phyloP scores from a whole-genome alignment of 345 rosid species.

The Gossypium raimondii region DNA sequence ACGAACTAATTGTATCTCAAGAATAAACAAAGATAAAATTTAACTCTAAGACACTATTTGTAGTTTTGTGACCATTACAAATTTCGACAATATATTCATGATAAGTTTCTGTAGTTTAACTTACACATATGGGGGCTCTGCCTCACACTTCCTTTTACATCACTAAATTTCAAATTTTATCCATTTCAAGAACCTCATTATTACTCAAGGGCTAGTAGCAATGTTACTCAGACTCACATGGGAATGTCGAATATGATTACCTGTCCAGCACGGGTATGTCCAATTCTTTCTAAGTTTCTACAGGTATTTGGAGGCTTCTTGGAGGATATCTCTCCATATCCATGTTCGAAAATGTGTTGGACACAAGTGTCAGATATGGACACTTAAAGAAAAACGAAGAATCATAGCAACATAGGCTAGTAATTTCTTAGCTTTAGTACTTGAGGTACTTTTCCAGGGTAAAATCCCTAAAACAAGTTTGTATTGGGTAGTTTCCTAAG shows the following conservation, averaged over 20 bases:
- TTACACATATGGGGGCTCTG: neutral
- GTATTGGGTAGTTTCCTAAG: neutral
- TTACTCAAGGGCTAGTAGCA: neutral
- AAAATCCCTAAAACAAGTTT: neutral
- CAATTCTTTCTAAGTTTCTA: too few species aligned
- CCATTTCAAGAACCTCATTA: neutral
- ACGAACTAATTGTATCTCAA: neutral
- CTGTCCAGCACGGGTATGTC: too few species aligned
- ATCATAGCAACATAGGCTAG: too few species aligned
- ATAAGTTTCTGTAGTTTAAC: neutral
- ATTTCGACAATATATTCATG: neutral
- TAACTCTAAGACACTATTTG: neutral
- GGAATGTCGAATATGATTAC: too few species aligned
- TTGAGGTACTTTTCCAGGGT: neutral
- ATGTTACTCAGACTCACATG: too few species aligned
- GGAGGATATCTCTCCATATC: too few species aligned
- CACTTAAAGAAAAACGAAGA: too few species aligned
- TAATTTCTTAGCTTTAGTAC: neutral
- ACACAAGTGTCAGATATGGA: too few species aligned
- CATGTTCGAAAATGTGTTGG: too few species aligned
- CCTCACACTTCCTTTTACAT: neutral
- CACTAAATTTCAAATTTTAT: neutral
- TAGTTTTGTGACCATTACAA: neutral
- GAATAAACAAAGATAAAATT: neutral
- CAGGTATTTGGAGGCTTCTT: too few species aligned